Conservation (phyloP, 2,329 filamentous ascomycete species). For the Verticillium nonalfalfae region DNA sequence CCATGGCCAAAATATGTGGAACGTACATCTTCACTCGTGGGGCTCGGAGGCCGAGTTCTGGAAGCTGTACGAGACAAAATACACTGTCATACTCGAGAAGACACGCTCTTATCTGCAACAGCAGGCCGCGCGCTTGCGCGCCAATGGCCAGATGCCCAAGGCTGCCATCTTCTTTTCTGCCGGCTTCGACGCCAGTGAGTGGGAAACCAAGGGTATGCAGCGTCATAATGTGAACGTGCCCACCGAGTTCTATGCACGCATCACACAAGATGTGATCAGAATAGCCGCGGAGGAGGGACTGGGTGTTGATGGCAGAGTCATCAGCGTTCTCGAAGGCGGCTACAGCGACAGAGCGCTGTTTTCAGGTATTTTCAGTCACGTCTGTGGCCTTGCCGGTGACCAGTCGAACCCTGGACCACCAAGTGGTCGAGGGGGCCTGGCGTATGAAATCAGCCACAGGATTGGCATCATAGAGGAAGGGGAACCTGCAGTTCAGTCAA, state of each 20-base stretch:
- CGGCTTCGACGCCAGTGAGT: constrained; percentile 95
- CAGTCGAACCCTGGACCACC: constrained; percentile 23
- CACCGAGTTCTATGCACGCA: constrained; percentile 89
- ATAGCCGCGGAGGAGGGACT: constrained; percentile 75
- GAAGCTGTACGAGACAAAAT: constrained; percentile 76
- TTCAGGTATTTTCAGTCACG: constrained; percentile 83
- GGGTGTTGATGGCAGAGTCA: constrained; percentile 73
- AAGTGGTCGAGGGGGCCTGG: constrained; percentile 36
- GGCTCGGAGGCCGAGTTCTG: constrained; percentile 80
- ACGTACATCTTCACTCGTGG: constrained; percentile 89
- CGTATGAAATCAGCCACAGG: constrained; percentile 51
- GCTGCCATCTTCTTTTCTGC: constrained; percentile 92
- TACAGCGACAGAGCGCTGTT: constrained; percentile 89
- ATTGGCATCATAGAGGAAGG: constrained; percentile 33
- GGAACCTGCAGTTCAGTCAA: constrained; percentile 11
- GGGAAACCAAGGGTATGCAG: constrained; percentile 90
- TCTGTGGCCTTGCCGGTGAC: constrained; percentile 70
- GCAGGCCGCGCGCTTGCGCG: constrained; percentile 61
- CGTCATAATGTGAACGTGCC: constrained; percentile 93
- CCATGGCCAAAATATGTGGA: constrained; percentile 92
- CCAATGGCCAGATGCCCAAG: constrained; percentile 58
- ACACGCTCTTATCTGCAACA: constrained; percentile 67
- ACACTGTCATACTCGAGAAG: constrained; percentile 72
- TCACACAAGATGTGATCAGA: constrained; percentile 78
- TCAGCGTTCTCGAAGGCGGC: constrained; percentile 92